Evolutionary conservation across 371 early-diverging fungal species (phyloP).

Genomic region (Mucor ambiguus): DNA sequence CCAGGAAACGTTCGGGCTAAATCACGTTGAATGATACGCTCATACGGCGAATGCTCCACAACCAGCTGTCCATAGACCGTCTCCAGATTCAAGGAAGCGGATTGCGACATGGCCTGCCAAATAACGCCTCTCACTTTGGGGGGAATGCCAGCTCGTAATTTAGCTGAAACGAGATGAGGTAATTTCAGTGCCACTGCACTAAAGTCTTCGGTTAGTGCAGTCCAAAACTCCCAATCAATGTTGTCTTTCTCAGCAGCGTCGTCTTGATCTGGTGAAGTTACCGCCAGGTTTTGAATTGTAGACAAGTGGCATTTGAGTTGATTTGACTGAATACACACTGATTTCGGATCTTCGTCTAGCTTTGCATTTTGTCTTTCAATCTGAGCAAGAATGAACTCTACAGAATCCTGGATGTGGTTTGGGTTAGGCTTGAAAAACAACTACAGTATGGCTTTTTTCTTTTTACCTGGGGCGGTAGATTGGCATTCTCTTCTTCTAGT

Average conservation of each 20-base stretch:
- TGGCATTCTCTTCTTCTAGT: conserved; percentile 48
- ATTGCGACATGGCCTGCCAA: conserved; percentile 91
- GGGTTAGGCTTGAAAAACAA: background rate
- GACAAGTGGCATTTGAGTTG: conserved; percentile 53
- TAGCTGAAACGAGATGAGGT: conserved; percentile 66
- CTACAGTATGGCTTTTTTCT: no score
- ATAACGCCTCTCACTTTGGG: conserved; percentile 85
- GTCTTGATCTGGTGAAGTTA: conserved; percentile 25
- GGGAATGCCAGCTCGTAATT: conserved; percentile 86
- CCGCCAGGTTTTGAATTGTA: conserved; percentile 49
- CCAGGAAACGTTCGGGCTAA: conserved; percentile 91
- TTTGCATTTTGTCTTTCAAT: conserved; percentile 62
- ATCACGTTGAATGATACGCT: conserved; percentile 89
- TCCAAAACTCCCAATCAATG: conserved; percentile 94
- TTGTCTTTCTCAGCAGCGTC: conserved; percentile 30
- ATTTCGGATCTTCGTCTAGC: conserved; percentile 62
- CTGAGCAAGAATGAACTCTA: conserved; percentile 58
- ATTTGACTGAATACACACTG: conserved; percentile 57
- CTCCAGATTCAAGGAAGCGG: conserved; percentile 77
- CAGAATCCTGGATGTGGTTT: conserved; percentile 45
- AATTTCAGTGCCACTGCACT: conserved; percentile 59
- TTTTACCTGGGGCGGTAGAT: conserved; percentile 43
- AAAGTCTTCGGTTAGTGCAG: conserved; percentile 85
- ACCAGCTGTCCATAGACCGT: conserved; percentile 83
- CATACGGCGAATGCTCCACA: conserved; percentile 79